phyloP scores from a whole-genome alignment of 169 alveolate genomes.

The Eimeria tenella region DNA sequence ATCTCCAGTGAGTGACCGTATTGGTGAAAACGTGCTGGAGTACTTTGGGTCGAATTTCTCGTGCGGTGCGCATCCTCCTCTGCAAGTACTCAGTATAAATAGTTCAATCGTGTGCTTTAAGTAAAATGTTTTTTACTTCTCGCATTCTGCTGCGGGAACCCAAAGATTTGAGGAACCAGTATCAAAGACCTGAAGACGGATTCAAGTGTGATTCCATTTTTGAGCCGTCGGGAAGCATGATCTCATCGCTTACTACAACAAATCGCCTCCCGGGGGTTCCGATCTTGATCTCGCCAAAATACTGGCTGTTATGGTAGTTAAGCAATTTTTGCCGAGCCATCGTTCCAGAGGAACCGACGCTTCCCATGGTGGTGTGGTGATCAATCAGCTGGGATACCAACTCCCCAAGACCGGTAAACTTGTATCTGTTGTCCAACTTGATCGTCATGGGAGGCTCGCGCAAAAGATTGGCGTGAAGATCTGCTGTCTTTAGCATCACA shows the following conservation, averaged over 20 bases:
- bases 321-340: constrained; percentile 86
- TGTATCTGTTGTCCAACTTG: constrained; percentile 73
- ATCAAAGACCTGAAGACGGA: constrained; percentile 86
- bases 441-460: constrained; percentile 70
- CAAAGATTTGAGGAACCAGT: constrained; percentile 94
- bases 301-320: constrained; percentile 93
- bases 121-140: neutral
- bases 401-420: constrained; percentile 75
- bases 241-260: constrained; percentile 86
- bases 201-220: neutral
- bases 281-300: constrained; percentile 91
- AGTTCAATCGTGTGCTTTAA: neutral
- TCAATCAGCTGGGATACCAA: constrained; percentile 76
- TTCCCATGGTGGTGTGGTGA: constrained; percentile 71
- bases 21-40: constrained; percentile 87
- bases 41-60: constrained; percentile 87
- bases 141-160: constrained; percentile 92
- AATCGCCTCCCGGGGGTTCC: constrained; percentile 92
- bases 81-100: constrained; percentile 16
- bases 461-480: constrained; percentile 58
- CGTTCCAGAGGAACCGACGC: constrained; percentile 72
- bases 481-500: constrained; percentile 70
- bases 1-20: constrained; percentile 78
- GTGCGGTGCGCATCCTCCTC: constrained; percentile 92
- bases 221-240: neutral